Evolutionary conservation across 345 rosid species (phyloP).

Genomic region (Eutrema heterophyllum): DNA sequence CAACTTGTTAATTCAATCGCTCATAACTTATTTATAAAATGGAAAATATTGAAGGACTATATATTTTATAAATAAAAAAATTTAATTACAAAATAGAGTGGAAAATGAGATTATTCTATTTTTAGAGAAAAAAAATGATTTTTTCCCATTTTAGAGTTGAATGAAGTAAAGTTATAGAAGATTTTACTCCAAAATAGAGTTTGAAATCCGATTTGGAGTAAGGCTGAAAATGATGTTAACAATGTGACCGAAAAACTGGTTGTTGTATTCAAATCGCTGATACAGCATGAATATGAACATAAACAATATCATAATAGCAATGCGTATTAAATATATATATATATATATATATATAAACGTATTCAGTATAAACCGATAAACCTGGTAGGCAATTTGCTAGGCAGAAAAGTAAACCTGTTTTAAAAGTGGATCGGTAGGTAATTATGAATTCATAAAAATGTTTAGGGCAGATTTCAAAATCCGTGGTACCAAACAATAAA

Average conservation of each 20-base stretch:
- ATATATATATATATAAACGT: neutral
- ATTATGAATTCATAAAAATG: neutral
- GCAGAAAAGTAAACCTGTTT: neutral
- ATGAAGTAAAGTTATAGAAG: too few species aligned
- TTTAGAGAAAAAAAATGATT: too few species aligned
- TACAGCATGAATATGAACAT: neutral
- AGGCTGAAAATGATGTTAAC: too few species aligned
- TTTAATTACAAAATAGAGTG: too few species aligned
- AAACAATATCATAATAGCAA: neutral
- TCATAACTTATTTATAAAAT: too few species aligned
- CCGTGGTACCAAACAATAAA: slow-evolving; percentile 19
- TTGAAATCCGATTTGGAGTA: too few species aligned
- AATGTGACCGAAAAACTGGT: neutral
- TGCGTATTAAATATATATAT: neutral
- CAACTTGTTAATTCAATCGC: too few species aligned
- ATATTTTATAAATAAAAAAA: too few species aligned
- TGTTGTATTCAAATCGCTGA: neutral
- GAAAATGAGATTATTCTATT: too few species aligned
- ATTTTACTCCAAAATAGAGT: too few species aligned
- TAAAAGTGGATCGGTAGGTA: neutral
- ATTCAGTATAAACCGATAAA: neutral
- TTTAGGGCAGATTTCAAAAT: slow-evolving; percentile 11
- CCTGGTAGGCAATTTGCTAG: neutral
- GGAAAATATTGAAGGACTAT: too few species aligned
- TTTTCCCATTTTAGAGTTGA: too few species aligned